Evolutionary conservation across 1,284 basidiomycete genomes (phyloP), one percentile per base, ranked within the genome.

Genomic region (Kalmanozyma brasiliensis): DNA sequence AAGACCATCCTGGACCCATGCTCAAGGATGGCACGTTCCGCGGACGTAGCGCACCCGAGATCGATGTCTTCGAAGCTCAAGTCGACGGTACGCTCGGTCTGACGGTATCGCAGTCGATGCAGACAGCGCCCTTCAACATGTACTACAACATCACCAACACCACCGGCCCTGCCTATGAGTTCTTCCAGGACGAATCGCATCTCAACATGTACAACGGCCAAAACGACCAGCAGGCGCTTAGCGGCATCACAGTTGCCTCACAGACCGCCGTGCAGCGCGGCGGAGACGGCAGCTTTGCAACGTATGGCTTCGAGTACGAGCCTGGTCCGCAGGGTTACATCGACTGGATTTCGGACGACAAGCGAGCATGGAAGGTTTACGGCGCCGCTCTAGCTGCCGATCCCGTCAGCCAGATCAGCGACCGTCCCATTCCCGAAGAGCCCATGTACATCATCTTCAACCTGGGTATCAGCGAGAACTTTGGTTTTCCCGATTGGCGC

Each of bases 1-100:
- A 91, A 65, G 89, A 89, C 1, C 93, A 94, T 80, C 93, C 92
- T 0, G 92, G 92, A 1, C 92, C 92, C 7, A 80, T 85, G 33
- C 84, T 85, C 34, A 48, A 82, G 0, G 86, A 89, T 69, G 92
- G 91, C 13, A 87, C 88, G 1, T 91, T 86, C 70, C 87, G 89
- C 1, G 93, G 88, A n/a, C 74, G 89, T 24, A 84, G 85, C 33
- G 86, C 86, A 0, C 88, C 89, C 17, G 89, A 90, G 78, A 88
- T 90, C 68, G 89, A 90, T 76, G 83, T 89, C 63, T 83, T 90
- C 66, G 89, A 90, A 80, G 87, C 86, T 0, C 87, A 88, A 77
- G 62, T 76, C n/a, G 57, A 63, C 38, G 43, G 49, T 10, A 57
- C 30, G 5, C 53, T 60, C n/a, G 70, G 81, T 29, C 68, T 74